Evolutionary conservation across 495 filamentous ascomycete genomes (phyloP).

Genomic region (Parmelia sp.): DNA sequence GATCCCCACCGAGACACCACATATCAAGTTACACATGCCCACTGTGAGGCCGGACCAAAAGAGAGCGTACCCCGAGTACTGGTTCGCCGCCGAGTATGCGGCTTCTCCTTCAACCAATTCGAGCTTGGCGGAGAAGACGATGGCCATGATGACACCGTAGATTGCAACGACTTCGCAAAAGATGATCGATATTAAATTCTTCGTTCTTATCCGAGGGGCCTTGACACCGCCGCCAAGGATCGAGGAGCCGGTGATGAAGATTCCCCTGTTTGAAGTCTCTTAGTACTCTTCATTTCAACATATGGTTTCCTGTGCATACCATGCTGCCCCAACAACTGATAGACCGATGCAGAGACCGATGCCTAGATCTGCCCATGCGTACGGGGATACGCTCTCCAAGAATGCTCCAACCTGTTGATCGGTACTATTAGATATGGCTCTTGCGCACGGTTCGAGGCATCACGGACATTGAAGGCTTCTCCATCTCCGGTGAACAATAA

Average conservation of each 20-base stretch:
- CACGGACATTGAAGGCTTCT: constrained; percentile 88
- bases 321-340: constrained; percentile 94
- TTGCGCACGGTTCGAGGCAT: constrained; percentile 2
- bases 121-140: constrained; percentile 89
- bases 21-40: constrained; percentile 89
- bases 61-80: constrained; percentile 92
- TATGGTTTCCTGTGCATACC: constrained; percentile 52
- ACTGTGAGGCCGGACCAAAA: constrained; percentile 96
- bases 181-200: constrained; percentile 99
- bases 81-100: constrained; percentile 56
- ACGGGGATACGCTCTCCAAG: constrained; percentile 88
- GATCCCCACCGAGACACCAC: constrained; percentile 94
- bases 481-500: constrained; percentile 96
- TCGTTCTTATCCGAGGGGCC: constrained; percentile 93
- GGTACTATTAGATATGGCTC: constrained; percentile 26
- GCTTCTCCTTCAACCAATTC: constrained; percentile 45
- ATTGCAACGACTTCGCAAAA: constrained; percentile 99
- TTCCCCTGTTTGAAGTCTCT: constrained; percentile 62
- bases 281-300: constrained; percentile 7
- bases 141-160: constrained; percentile 99
- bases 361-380: constrained; percentile 84
- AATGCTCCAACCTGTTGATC: constrained; percentile 75
- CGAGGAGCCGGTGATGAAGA: constrained; percentile 97
- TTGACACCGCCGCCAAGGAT: constrained; percentile 95
- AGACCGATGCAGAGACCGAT: constrained; percentile 92